These are phyloP conservation scores for Sporisorium sorghi DNA, from an alignment of 1,284 basidiomycete species.

Conservation along the genomic window DNA sequence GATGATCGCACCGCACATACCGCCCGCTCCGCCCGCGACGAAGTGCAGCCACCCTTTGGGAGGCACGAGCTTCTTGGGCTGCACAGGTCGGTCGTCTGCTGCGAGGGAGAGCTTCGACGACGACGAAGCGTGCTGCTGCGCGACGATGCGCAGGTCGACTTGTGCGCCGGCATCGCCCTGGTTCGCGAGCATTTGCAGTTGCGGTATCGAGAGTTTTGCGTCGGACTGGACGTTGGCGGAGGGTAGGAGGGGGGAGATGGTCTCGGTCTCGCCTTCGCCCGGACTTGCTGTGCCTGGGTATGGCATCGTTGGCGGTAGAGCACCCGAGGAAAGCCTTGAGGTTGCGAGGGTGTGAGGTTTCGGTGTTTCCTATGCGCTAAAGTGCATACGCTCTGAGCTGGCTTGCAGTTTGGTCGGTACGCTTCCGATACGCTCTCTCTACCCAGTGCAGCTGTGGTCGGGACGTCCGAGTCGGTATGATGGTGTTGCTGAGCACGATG, in stretches of 20 bases:
- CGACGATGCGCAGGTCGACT: conserved; percentile 30
- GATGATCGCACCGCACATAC: conserved; percentile 96
- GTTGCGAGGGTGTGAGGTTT: neutral
- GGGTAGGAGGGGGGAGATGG: conserved; percentile 38
- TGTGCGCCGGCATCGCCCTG: conserved; percentile 43
- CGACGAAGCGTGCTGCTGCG: conserved; percentile 29
- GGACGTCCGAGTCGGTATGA: neutral
- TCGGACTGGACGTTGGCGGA: conserved; percentile 26
- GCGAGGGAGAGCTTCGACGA: conserved; percentile 14
- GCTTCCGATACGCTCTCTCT: neutral
- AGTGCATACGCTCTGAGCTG: neutral
- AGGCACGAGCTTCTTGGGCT: conserved; percentile 33
- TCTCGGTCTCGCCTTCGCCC: conserved; percentile 55
- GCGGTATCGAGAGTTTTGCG: conserved; percentile 14
- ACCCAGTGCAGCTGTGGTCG: neutral
- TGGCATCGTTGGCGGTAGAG: conserved; percentile 33
- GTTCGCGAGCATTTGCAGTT: conserved; percentile 21
- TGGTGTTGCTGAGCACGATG: neutral
- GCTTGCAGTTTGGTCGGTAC: neutral
- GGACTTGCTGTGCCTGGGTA: conserved; percentile 46
- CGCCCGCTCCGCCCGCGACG: conserved; percentile 77
- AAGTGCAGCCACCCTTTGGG: conserved; percentile 71
- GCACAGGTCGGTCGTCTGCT: neutral
- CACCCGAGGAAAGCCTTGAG: neutral
- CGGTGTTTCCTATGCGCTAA: neutral